phyloP scores from a whole-genome alignment of 306 rosid genomes.

The Dryas alaskensis region DNA sequence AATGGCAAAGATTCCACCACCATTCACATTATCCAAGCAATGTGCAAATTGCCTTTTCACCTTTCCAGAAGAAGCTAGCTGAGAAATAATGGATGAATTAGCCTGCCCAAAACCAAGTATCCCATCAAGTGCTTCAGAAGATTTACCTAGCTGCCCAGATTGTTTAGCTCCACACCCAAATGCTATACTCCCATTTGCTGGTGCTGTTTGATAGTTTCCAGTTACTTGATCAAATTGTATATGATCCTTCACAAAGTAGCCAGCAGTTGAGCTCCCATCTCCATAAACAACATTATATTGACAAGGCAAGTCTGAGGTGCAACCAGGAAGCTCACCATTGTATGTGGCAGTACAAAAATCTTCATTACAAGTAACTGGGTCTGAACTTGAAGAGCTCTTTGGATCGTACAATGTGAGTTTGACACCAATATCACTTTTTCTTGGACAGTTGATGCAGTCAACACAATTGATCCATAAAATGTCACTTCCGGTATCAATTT shows the following conservation, averaged over 20 bases:
- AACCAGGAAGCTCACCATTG: constrained; percentile 51
- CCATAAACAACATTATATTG: constrained; percentile 71
- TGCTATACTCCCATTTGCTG: constrained; percentile 43
- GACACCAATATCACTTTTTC: constrained; percentile 73
- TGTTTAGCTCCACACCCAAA: constrained; percentile 91
- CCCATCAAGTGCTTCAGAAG: constrained; percentile 79
- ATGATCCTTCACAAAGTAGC: constrained; percentile 69
- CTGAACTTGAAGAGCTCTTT: constrained; percentile 44
- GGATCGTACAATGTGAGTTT: constrained; percentile 62
- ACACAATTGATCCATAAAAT: constrained; percentile 82
- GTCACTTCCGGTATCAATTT: constrained; percentile 97
- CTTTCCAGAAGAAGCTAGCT: constrained; percentile 80
- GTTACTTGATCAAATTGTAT: constrained; percentile 46
- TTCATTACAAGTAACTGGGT: constrained; percentile 48
- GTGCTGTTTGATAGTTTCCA: constrained; percentile 38
- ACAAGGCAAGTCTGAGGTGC: constrained; percentile 56
- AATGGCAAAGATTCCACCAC: constrained; percentile 90
- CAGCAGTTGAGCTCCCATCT: constrained; percentile 80
- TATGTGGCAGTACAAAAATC: constrained; percentile 60
- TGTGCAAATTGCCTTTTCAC: constrained; percentile 81
- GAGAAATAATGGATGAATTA: constrained; percentile 84
- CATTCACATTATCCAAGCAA: constrained; percentile 68
- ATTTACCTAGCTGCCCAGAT: constrained; percentile 57
- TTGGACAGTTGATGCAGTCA: constrained; percentile 71
- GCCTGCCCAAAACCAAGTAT: constrained; percentile 95